phyloP scores from a whole-genome alignment of 352 stramenopile genomes.

The Peronosclerospora sorghi region DNA sequence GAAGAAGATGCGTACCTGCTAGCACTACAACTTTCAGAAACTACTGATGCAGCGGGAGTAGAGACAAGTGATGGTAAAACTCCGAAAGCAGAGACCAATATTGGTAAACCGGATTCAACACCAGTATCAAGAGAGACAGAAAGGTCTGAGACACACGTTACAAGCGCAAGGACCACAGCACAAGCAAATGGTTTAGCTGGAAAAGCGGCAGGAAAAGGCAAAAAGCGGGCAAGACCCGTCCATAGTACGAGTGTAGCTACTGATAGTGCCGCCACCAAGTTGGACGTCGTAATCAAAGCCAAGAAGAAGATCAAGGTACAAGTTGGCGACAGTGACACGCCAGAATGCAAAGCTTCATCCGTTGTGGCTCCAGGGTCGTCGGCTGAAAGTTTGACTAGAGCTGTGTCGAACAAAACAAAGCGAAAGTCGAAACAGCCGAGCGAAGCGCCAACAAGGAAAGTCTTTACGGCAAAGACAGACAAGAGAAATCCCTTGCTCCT shows the following conservation, averaged over 20 bases:
- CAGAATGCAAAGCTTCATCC: conserved; percentile 1
- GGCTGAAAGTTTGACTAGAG: background rate
- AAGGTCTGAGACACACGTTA: conserved; percentile 1
- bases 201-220: conserved; percentile 2
- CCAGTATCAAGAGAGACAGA: background rate
- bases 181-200: conserved; percentile 1
- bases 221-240: conserved; percentile 8
- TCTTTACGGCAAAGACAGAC: conserved; percentile 1
- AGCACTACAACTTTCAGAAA: conserved; percentile 51
- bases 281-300: background rate
- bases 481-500: conserved; percentile 5
- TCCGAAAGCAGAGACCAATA: background rate
- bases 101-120: conserved; percentile 1
- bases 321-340: background rate
- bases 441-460: conserved; percentile 1
- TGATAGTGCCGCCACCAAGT: background rate
- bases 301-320: background rate
- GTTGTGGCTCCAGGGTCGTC: background rate
- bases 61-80: background rate
- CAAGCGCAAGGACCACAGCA: background rate
- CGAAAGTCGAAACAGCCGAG: conserved; percentile 3
- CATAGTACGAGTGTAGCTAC: background rate
- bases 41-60: conserved; percentile 4
- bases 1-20: conserved; percentile 60
- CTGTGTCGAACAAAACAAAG: conserved; percentile 3